Base-by-base conservation (phyloP, 331 rosid genomes). In the Quercus lobata region DNA sequence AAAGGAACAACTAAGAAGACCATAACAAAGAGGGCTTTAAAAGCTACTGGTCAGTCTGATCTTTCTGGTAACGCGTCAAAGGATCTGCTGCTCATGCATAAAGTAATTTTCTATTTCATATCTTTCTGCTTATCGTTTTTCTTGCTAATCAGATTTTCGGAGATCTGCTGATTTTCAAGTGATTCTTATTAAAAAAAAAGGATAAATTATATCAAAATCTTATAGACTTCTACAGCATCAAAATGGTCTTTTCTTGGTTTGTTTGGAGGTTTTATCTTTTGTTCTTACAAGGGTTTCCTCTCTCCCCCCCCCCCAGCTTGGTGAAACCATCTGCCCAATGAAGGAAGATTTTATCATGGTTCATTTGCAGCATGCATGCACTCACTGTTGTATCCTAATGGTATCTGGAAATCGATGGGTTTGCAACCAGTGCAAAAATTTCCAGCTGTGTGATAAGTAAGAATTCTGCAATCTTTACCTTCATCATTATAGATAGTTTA, bases 271-370 rank as follows among this genome's bases (percentile, higher is more conserved):
- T 19, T 57, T 61, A 37, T 9, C 27, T 69, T 41, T 69, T 84
- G 44, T 61, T 76, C 82, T 71, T 61, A 71, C 57, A 55, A 80
- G 60, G 34, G 30, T 80, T 54, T 75, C 75, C 77, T 32, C 77
- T 76, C 83, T 69, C 82, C 24, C 24, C 24, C 24, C 24, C 24
- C 24, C 24, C 24, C 24, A 96, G 99, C 98, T 96, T 73, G 99
- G 98, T 75, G 99, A 96, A 86, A 93, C 98, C 82, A 96, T 96
- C 80, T 75, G 82, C 84, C 98, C 98, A 0, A 96, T 96, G 97
- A 96, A 96, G 94, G 99, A 96, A 78, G 98, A 96, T 83, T 93
- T 93, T 81, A 93, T 96, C 73, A 92, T 96, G 98, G 99, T 96
- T 86, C 99, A 96, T 88, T 84, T 96, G 87, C 98, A 93, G 88